Evolutionary conservation across 495 filamentous ascomycete species (phyloP), one percentile per base, ranked within the genome.

Genomic region (Pseudoneurospora amorphoporcata): DNA sequence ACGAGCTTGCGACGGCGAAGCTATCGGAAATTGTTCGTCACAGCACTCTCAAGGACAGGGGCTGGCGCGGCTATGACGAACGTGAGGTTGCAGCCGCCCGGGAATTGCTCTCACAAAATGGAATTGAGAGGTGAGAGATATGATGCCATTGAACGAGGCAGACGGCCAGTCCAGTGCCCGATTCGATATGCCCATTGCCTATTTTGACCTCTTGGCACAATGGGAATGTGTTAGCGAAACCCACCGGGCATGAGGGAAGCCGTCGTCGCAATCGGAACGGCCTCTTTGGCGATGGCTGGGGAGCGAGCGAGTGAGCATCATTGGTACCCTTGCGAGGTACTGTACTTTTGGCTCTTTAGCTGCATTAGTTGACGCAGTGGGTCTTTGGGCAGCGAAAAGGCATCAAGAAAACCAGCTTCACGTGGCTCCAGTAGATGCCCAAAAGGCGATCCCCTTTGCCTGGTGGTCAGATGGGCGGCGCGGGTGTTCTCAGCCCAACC

Each of bases 31-130:
- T 97, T 74, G 87, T 96, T 69, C 83, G 90, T 68, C 84, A 87
- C 68, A 86, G 84, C 69, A 84, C 84, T 9, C 82, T 85, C 43
- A 84, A 85, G 45, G 90, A 91, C 72, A 85, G 83, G 73, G 90
- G 88, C 4, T 92, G 91, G 90, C 82, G 85, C 79, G 92, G 91
- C 41, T 94, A 92, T 79, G 88, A 90, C 68, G 84, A 88, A 75
- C 87, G 87, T 10, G 94, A 97, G 79, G 78, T 97, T 39, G 88
- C 90, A 78, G 93, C 93, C 10, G 93, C 93, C 69, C 88, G 88
- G 77, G 89, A 90, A 73, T 81, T 97, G 73, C 82, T 98, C 39
- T 86, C 91, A 43, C 74, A 78, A 68, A 77, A 79, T 43, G 71
- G 43, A 43, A 74, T 73, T 77, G 77, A 80, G 81, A 75, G 83